A percentile compares a stretch with the other conserved stretches of the same genome.
Evolutionary conservation across 257 asterid species (phyloP).

Genomic region (Gentiana macrophylla): DNA sequence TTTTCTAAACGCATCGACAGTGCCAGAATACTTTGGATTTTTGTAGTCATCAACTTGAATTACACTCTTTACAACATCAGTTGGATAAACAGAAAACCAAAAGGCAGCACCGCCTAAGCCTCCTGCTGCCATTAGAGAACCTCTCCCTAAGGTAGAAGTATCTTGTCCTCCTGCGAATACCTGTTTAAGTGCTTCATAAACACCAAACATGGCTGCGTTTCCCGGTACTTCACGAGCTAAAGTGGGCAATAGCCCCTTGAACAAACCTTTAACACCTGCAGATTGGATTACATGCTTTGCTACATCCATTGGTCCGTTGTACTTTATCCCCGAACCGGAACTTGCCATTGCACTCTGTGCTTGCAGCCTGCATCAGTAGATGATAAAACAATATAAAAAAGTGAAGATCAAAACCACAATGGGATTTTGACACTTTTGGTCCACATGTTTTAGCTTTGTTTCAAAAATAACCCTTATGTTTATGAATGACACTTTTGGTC

Average conservation of each 20-base stretch:
- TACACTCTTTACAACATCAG: conserved; percentile 70
- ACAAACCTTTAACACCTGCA: conserved; percentile 60
- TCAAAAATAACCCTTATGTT: too few relatives aligned
- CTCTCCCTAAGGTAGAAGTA: conserved; percentile 57
- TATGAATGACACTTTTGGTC: too few relatives aligned
- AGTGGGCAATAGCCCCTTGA: conserved; percentile 69
- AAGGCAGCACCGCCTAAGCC: conserved; percentile 75
- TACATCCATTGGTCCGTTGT: conserved; percentile 76
- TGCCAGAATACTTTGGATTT: conserved; percentile 61
- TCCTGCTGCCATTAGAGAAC: conserved; percentile 58
- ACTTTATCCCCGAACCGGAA: conserved; percentile 38
- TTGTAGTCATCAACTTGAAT: conserved; percentile 73
- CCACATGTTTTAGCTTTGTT: too few relatives aligned
- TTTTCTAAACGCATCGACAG: conserved; percentile 57
- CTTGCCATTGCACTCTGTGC: conserved; percentile 62
- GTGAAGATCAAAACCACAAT: too few relatives aligned
- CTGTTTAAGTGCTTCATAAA: conserved; percentile 65
- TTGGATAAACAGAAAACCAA: conserved; percentile 65
- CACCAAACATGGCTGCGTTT: conserved; percentile 80
- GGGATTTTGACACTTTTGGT: too few relatives aligned
- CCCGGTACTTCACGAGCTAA: conserved; percentile 83
- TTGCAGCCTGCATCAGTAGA: conserved; percentile 47
- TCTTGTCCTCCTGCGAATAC: conserved; percentile 58
- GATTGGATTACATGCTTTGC: conserved; percentile 57
- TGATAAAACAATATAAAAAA: background rate